Evolutionary conservation across 495 filamentous ascomycete species (phyloP), one percentile per base, ranked within the genome.

Genomic region (Penicillium canariense): DNA sequence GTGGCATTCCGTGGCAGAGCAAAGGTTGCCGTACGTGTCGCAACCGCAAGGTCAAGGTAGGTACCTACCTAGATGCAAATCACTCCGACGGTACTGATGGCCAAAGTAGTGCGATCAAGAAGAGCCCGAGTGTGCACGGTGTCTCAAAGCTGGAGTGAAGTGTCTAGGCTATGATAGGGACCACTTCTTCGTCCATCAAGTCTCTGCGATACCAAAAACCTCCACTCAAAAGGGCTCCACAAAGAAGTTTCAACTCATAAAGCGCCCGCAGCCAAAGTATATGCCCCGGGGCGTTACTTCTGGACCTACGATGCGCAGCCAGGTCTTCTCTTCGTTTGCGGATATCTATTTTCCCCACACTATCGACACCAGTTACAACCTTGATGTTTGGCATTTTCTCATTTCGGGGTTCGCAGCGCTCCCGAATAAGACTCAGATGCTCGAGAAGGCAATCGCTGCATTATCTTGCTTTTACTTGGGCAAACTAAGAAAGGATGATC

Each of bases 41-140:
- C 32, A 56, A 52, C 22, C 53, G 58, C 53, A 60, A 60, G 42
- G 47, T 56, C 10, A 60, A 50, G 48, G 58, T 60, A 6, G 32
- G 57, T 47, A 26, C 6, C 36, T 11, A 9, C n/a, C n/a, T 46
- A 2, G n/a, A 14, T 10, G 12, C 43, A 12, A 26, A 22, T 28
- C 42, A 32, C n/a, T n/a, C 22, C 25, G 12, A 42, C 8, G 15
- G 43, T 30, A 30, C 26, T 27, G 43, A 46, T 46, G n/a, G 25
- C 15, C 15, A 46, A 31, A 26, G 7, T 42, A 60, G 57, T 60
- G 57, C 40, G 57, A 60, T 45, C 46, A 55, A 25, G 28, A 43
- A 31, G 20, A 44, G 28, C 57, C 52, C 14, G 52, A 55, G 46
- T 60, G 57, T 25, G 47, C 12, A 18, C 45, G 51, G 30, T 60